Evolutionary conservation across 2,329 filamentous ascomycete species (phyloP), one percentile per base, ranked within the genome.

Genomic region (Hysterium pulicare): DNA sequence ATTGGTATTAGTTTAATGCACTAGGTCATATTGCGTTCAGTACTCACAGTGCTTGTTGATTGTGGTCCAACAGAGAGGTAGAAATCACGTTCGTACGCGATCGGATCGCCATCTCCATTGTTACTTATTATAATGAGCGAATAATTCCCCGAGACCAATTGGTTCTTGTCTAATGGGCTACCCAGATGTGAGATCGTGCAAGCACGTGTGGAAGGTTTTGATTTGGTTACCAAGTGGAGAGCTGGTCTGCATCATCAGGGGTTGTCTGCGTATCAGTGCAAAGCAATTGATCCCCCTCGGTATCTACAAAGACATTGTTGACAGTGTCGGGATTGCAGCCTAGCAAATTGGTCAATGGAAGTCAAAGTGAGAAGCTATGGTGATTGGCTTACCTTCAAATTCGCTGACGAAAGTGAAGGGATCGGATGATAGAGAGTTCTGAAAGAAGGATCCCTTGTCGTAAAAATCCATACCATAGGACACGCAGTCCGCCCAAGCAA

Each of bases 1-100:
- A 24, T n/a, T n/a, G n/a, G n/a, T n/a, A n/a, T n/a, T n/a, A n/a
- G n/a, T n/a, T n/a, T n/a, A n/a, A n/a, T n/a, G n/a, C n/a, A n/a
- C n/a, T n/a, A n/a, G n/a, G n/a, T n/a, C n/a, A n/a, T n/a, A n/a
- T n/a, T n/a, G n/a, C 15, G 17, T 7, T 10, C 32, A 4, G 28
- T 26, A 33, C 44, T 49, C 26, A 55, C 49, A 5, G 62, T 68
- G 7, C 38, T 45, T 2, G 66, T 68, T 8, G 45, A 38, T 39
- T 66, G 64, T 7, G 61, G 54, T 4, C 62, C 68, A 33, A 70
- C 68, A 16, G 49, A 56, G 3, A 71, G 53, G 9, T 40, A 51
- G 46, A 71, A 71, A 41, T 71, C 66, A 46, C 69, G 58, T 50
- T 70, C 51, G 49, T 63, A 69, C 15, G 61, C 68, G 24, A 71